These are phyloP conservation scores for Venturia aucupariae DNA, from an alignment of 2,329 filamentous ascomycete genomes.

Conservation along the genomic window DNA sequence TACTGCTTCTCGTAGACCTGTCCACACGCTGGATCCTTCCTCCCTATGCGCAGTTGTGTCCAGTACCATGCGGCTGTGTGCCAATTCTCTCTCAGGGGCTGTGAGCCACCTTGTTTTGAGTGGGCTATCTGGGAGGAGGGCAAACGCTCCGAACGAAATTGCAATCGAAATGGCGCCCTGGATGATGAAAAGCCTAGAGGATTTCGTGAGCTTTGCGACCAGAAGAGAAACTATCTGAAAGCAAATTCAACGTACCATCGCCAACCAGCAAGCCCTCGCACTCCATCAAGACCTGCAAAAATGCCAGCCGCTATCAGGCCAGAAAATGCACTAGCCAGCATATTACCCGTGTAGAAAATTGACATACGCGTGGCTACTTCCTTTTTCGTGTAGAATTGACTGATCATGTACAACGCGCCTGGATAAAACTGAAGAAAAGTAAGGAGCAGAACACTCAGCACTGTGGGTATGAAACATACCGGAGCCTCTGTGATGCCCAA, in stretches of 20 bases:
- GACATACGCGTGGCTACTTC: conserved; percentile 32
- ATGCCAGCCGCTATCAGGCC: conserved; percentile 28
- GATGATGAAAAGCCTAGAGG: conserved; percentile 6
- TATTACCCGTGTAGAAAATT: conserved; percentile 30
- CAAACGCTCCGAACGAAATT: conserved; percentile 12
- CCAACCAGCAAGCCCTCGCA: conserved; percentile 16
- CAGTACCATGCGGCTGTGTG: conserved; percentile 1
- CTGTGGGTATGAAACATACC: not conserved
- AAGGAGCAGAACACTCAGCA: conserved; percentile 24
- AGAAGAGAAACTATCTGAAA: not conserved
- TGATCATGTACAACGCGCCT: conserved; percentile 27
- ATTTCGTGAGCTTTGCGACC: conserved; percentile 1
- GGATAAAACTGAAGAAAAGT: conserved; percentile 20
- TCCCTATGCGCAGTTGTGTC: not conserved
- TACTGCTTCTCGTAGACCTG: not conserved
- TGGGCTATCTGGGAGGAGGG: conserved; percentile 17
- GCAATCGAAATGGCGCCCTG: conserved; percentile 14
- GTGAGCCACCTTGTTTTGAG: conserved; percentile 16
- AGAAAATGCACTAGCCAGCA: conserved; percentile 32
- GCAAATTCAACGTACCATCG: conserved; percentile 15
- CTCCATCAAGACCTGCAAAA: conserved; percentile 17
- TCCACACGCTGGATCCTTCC: not conserved
- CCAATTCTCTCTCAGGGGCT: conserved; percentile 17
- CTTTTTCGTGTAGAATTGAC: conserved; percentile 27
- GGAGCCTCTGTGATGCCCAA: conserved; percentile 35